Evolutionary conservation across 2,329 filamentous ascomycete species (phyloP), one percentile per base, ranked within the genome.

Genomic region (Acrocalymma vagum): DNA sequence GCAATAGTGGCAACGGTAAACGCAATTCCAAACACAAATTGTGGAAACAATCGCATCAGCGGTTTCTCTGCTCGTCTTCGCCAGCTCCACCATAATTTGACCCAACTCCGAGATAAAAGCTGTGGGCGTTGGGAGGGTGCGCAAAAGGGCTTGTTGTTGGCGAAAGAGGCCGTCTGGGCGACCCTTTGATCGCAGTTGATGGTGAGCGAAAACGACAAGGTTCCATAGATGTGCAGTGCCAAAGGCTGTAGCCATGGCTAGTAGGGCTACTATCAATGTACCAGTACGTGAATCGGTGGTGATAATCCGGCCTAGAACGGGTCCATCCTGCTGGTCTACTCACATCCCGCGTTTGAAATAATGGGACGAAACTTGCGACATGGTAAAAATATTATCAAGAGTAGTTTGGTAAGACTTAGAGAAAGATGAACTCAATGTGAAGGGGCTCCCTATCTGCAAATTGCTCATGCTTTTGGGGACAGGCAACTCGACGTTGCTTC

Each of bases 281-380:
- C 58, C 58, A 9, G 50, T 56, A 20, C 20, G 25, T 6, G 48
- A 42, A 18, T 54, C 50, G 6, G 51, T 58, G 0, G 58, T 61
- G 13, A 61, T 58, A 0, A 39, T 55, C 22, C 45, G 16, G 5
- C 55, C 58, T 34, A 58, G 29, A 4, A 58, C 21, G 1, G 49
- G 15, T 4, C 55, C 55, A 9, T 45, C 17, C 27, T 13, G n/a
- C 13, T 13, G 17, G 30, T 42, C 31, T 29, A 28, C 29, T 34
- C 13, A 42, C 16, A 24, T 40, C 10, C 29, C 38, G 15, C 23
- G 30, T 25, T 33, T 41, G 23, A 33, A 14, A 15, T 20, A 41
- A n/a, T 18, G 29, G 17, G 21, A 28, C 7, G 26, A 21, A 22
- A 33, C 17, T 29, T 41, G 22, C 15, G 38, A 33, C 38, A 41